Conservation (phyloP, 2,329 filamentous ascomycete genomes). For the Raffaelea ambrosiae region DNA sequence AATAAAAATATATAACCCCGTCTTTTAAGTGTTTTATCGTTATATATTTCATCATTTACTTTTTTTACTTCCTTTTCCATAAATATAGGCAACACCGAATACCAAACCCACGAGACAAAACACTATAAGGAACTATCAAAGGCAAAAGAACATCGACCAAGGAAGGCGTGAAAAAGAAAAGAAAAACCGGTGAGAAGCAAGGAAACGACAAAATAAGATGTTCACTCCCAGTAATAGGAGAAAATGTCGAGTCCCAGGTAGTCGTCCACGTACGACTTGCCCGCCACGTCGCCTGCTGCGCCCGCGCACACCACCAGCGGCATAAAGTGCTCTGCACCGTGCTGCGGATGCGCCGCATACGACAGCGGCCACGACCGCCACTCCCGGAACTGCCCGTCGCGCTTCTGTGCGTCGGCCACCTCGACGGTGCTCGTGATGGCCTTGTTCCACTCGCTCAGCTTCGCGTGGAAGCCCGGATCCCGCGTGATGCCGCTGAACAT, state of each 20-base stretch:
- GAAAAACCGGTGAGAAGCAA: not conserved
- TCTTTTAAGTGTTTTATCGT: no score
- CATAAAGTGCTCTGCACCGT: constrained; percentile 50
- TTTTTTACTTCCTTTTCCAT: no score
- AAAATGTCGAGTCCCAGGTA: constrained; percentile 40
- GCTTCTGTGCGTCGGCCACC: constrained; percentile 22
- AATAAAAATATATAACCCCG: no score
- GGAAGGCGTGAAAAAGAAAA: not conserved
- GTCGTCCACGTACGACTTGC: constrained; percentile 36
- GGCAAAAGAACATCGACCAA: not conserved
- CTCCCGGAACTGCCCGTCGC: constrained; percentile 29
- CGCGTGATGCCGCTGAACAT: constrained; percentile 27
- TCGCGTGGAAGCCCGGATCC: constrained; percentile 16
- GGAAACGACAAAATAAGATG: not conserved
- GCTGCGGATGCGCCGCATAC: constrained; percentile 44
- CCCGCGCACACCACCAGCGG: constrained; percentile 49
- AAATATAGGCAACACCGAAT: no score
- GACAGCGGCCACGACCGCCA: constrained; percentile 41
- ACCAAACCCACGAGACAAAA: no score
- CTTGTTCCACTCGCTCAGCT: constrained; percentile 34
- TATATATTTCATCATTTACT: no score
- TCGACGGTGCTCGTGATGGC: constrained; percentile 32
- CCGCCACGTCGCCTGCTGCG: constrained; percentile 32
- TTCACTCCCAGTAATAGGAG: constrained; percentile 46
- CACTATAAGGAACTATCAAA: no score